These are phyloP conservation scores for Eucalyptus globulus DNA, from an alignment of 345 rosid species.

Conservation along the genomic window DNA sequence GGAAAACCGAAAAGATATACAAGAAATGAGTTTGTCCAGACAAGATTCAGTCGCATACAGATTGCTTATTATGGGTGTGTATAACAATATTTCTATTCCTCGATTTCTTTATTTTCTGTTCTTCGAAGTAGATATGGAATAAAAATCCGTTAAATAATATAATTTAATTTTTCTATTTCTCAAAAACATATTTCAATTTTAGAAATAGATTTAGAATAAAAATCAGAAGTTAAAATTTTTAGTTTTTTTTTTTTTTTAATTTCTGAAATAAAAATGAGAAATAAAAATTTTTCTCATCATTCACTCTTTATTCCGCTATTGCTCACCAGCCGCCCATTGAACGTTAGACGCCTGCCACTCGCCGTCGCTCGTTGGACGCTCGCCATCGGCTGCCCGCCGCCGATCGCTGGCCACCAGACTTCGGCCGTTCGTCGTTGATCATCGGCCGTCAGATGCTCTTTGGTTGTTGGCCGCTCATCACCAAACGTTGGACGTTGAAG, in stretches of 20 bases:
- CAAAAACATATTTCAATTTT: accelerated
- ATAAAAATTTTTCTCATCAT: accelerated
- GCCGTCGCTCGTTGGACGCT: accelerated
- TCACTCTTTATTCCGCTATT: no score
- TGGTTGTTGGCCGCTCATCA: no score
- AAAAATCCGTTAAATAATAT: accelerated
- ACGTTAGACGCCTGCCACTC: accelerated
- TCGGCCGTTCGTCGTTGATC: accelerated
- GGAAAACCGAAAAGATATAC: no score
- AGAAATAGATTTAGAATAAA: accelerated
- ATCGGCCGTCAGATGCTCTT: accelerated
- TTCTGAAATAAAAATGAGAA: accelerated
- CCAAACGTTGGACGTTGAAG: accelerated
- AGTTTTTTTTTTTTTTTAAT: accelerated
- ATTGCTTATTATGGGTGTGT: accelerated
- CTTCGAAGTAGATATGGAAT: accelerated
- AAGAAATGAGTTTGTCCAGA: background rate
- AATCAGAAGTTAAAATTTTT: no score
- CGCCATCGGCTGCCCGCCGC: accelerated
- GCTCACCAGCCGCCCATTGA: accelerated
- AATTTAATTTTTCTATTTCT: accelerated
- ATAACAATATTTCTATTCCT: accelerated
- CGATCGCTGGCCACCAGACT: accelerated
- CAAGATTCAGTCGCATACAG: background rate
- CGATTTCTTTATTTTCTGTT: accelerated